Conservation (phyloP, 2,329 filamentous ascomycete species). For the Teratosphaeria gauchensis region DNA sequence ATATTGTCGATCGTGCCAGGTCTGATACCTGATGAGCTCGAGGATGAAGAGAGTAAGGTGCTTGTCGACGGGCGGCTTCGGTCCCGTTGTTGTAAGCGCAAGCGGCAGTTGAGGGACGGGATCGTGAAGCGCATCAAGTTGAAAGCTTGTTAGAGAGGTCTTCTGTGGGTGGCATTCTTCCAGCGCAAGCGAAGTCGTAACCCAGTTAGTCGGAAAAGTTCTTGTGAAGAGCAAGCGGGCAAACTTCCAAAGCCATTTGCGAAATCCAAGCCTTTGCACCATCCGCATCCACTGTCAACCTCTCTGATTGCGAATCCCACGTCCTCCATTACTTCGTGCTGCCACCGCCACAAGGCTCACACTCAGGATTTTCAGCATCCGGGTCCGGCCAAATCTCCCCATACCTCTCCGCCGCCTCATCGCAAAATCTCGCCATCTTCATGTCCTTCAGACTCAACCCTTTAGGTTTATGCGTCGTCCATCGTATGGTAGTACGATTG, state of each 20-base stretch:
- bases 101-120: background rate
- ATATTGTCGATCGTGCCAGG: background rate
- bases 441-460: conserved; percentile 59
- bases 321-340: background rate
- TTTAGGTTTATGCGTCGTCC: conserved; percentile 60
- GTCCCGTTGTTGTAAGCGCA: background rate
- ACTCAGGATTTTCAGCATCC: background rate
- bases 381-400: conserved; percentile 13
- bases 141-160: background rate
- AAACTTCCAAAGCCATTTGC: too few relatives aligned
- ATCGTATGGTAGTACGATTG: conserved; percentile 60
- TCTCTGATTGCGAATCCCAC: background rate
- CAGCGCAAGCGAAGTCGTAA: too few relatives aligned
- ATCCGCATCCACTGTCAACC: too few relatives aligned
- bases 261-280: too few relatives aligned
- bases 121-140: background rate
- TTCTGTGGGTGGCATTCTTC: too few relatives aligned
- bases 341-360: background rate
- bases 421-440: conserved; percentile 52
- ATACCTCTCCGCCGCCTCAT: conserved; percentile 30
- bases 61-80: background rate
- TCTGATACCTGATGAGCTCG: background rate
- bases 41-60: background rate
- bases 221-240: too few relatives aligned
- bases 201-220: too few relatives aligned